A percentile compares a stretch with the other conserved stretches of the same genome.
Evolutionary conservation across 2,329 filamentous ascomycete genomes (phyloP).

Genomic region (Trichoderma aggressivum): DNA sequence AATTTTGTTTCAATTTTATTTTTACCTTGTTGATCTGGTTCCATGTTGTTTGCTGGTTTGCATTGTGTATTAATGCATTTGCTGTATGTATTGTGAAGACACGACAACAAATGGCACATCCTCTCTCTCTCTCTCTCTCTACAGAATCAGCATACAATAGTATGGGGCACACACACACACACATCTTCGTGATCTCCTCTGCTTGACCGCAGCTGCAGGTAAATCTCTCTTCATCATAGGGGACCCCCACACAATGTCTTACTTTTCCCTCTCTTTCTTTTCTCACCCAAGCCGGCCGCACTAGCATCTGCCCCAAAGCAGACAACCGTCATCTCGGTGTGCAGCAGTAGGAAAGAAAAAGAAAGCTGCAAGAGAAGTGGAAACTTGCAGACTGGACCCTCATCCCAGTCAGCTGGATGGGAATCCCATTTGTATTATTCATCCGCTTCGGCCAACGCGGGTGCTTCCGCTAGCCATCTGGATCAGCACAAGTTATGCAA

Average conservation of each 20-base stretch:
- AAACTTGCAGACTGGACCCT: background rate
- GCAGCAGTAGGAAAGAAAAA: background rate
- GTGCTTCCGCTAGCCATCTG: slow-evolving; percentile 1
- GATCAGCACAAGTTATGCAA: background rate
- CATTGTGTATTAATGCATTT: background rate
- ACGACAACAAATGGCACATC: too few species aligned
- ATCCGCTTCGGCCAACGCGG: background rate
- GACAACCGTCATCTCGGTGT: background rate
- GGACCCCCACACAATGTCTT: background rate
- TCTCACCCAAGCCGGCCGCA: background rate
- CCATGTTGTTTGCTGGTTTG: background rate
- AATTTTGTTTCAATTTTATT: background rate
- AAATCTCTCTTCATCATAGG: background rate
- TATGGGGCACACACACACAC: background rate
- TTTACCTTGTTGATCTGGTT: background rate
- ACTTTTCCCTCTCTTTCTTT: background rate
- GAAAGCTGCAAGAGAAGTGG: background rate
- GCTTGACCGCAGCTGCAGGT: background rate
- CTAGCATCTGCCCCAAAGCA: background rate
- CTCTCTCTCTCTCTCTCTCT: too few species aligned
- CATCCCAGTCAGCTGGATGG: background rate
- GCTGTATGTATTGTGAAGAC: background rate
- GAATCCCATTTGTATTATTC: background rate
- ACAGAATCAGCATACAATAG: background rate
- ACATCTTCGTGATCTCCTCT: background rate